Evolutionary conservation across 257 asterid genomes (phyloP), one percentile per base, ranked within the genome.

Genomic region (Datura wrightii): DNA sequence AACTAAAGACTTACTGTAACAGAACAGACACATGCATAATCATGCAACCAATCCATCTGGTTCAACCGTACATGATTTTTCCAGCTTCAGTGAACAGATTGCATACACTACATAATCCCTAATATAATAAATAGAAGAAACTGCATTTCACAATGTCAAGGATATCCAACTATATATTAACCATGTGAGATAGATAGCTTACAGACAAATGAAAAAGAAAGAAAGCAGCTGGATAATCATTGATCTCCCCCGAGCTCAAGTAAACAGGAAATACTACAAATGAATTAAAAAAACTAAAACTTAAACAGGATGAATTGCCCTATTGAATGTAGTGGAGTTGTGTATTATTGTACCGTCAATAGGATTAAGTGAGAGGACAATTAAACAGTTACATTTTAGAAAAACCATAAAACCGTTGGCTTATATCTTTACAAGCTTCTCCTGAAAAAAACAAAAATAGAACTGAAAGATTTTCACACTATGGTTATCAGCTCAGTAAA

Each of bases 31-130:
- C 69, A 46, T 74, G 81, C 81, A 74, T 48, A 74, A 74, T 13
- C 80, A 74, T 74, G 81, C 53, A 69, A 69, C 53, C 19, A 41
- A 37, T 71, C 39, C 37, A 71, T 44, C 56, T 71, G 39, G 37
- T 42, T 71, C 79, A 42, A 71, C 56, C 15, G 18, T 71, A 71
- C 79, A 71, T 44, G 82, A 50, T 31, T 34, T 71, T 52, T 52
- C 63, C 82, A 78, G 48, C 81, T 76, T 31, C 62, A 74, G 42
- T 48, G 8, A 74, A 24, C n/a, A 48, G 18, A 74, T 19, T 48
- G 81, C 44, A 72, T 48, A 74, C 41, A 52, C 42, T 74, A 74
- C 56, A 46, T 42, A 24, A 24, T 48, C 60, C 60, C 59, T 74
- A 48, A 24, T 54, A 13, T 74, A 46, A 42, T 71, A 74, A 74